These are phyloP conservation scores for Morella rubra DNA, from an alignment of 306 rosid species.

Conservation along the genomic window DNA sequence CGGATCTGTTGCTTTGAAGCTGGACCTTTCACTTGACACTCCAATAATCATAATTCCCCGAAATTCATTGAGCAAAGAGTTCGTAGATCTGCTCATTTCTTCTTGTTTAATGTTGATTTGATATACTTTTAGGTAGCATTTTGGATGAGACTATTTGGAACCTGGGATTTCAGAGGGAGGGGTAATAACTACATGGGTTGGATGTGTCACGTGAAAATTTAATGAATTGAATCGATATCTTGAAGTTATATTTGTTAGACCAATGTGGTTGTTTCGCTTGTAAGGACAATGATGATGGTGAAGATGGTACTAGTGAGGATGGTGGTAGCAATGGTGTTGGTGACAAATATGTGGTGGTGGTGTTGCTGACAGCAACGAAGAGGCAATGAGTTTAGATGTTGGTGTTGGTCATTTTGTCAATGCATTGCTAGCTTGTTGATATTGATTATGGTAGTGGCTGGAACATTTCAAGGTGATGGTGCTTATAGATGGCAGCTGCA, in stretches of 20 bases:
- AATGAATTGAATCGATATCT: background rate
- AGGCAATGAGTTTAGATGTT: background rate
- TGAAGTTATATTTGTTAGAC: background rate
- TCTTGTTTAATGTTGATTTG: conserved; percentile 9
- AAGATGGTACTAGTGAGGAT: background rate
- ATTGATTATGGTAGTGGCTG: background rate
- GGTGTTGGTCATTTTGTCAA: background rate
- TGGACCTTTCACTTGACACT: conserved; percentile 95
- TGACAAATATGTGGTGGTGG: background rate
- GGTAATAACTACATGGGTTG: background rate
- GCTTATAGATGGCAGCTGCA: background rate
- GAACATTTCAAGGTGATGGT: background rate
- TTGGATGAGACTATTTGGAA: background rate
- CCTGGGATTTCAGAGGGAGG: background rate
- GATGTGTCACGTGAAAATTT: background rate
- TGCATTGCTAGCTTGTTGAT: background rate
- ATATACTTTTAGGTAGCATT: background rate
- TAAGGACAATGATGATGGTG: background rate
- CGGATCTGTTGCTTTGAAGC: conserved; percentile 86
- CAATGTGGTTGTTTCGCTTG: background rate
- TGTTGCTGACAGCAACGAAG: background rate
- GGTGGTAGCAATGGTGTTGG: background rate
- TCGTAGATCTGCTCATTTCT: conserved; percentile 35
- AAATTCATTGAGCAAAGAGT: conserved; percentile 91
- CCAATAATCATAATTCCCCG: conserved; percentile 87